A percentile compares a stretch with the other conserved stretches of the same genome.
phyloP scores from a whole-genome alignment of 2,329 filamentous ascomycete species.

The Westerdykella ornata region DNA sequence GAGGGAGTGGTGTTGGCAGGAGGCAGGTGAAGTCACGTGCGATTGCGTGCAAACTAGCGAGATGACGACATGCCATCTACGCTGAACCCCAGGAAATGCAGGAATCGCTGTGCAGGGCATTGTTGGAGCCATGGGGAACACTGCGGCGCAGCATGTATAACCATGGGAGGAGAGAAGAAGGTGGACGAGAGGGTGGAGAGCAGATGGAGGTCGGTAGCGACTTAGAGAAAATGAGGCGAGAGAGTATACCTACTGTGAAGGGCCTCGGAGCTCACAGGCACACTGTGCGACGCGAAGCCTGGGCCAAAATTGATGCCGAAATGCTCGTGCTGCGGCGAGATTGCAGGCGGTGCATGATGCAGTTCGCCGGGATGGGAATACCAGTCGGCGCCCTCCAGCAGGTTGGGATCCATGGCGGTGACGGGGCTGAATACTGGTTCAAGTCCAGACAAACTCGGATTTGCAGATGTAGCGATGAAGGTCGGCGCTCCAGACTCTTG shows the following conservation, averaged over 20 bases:
- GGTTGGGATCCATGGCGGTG: slow-evolving; percentile 13
- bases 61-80: slow-evolving; percentile 12
- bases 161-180: neutral
- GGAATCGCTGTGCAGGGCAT: neutral
- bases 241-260: slow-evolving; percentile 5
- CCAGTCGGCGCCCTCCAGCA: slow-evolving; percentile 21
- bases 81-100: slow-evolving; percentile 2
- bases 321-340: slow-evolving; percentile 9
- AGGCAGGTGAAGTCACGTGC: slow-evolving; percentile 11
- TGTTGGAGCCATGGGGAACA: slow-evolving; percentile 1
- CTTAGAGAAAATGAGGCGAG: slow-evolving; percentile 1
- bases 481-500: slow-evolving; percentile 34
- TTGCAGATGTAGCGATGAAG: slow-evolving; percentile 33
- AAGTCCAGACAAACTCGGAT: slow-evolving; percentile 38
- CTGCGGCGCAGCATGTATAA: neutral
- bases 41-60: slow-evolving; percentile 15
- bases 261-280: slow-evolving; percentile 5
- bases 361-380: slow-evolving; percentile 10
- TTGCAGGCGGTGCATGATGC: neutral
- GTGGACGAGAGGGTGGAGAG: neutral
- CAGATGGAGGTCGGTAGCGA: neutral
- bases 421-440: slow-evolving; percentile 25
- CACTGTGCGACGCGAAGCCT: slow-evolving; percentile 11
- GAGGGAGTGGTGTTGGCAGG: neutral
- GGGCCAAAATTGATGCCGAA: slow-evolving; percentile 5